Evolutionary conservation across 108 stramenopile genomes (phyloP).

Genomic region (Aurantiochytrium sp.): DNA sequence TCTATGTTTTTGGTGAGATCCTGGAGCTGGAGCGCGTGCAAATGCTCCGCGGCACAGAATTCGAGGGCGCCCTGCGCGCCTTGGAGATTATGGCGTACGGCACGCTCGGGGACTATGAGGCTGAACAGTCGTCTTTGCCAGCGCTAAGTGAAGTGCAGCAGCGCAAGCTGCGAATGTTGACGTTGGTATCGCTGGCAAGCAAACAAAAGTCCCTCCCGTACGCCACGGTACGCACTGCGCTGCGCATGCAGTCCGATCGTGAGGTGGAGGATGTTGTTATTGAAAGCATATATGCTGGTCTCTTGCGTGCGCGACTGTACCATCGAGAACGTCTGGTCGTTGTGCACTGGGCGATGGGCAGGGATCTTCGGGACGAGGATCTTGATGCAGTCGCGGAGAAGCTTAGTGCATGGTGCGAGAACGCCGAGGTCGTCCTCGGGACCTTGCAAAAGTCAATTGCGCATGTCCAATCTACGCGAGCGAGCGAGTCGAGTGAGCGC

Average conservation of each 20-base stretch:
- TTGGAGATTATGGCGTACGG: not conserved
- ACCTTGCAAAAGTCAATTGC: not conserved
- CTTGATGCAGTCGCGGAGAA: not conserved
- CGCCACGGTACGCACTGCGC: not conserved
- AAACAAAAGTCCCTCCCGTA: not conserved
- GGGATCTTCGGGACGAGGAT: not conserved
- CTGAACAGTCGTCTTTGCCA: not conserved
- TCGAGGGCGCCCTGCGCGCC: not conserved
- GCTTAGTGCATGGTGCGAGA: not conserved
- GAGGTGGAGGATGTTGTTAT: constrained; percentile 1
- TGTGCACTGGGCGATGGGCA: not conserved
- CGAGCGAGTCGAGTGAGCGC: not conserved
- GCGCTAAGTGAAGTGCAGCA: not conserved
- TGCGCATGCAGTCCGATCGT: not conserved
- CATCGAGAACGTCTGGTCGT: not conserved
- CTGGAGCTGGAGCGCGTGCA: constrained; percentile 6
- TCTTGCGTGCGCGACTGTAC: not conserved
- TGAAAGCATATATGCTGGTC: not conserved
- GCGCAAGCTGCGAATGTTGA: not conserved
- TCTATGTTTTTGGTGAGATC: not conserved
- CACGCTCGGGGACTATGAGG: not conserved
- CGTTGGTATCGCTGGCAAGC: not conserved
- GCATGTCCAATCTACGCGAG: not conserved
- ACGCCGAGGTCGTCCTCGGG: not conserved
- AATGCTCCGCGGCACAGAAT: not conserved